Base-by-base conservation (phyloP, 345 rosid species). In the Citrus australasica region DNA sequence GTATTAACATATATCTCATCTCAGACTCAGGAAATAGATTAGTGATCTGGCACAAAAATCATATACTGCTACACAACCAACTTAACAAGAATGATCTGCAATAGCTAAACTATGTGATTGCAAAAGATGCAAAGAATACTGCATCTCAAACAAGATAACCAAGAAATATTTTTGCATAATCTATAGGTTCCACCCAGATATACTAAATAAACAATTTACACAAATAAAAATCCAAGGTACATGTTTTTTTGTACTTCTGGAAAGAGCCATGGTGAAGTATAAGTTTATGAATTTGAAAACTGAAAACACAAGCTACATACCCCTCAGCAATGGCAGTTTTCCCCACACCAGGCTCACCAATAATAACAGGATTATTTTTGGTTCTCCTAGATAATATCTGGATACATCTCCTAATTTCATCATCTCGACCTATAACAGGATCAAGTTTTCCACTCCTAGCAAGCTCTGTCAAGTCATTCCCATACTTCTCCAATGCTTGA, bases 301-400 rank as follows among this genome's bases (percentile, higher is more conserved):
- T 27, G 17, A 56, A 22, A 58, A 22, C 30, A 21, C 2, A 25
- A 58, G 62, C 38, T 3, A n/a, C 89, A 78, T 80, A 92, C 97
- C 94, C 97, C 80, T 92, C 94, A 38, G 92, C 97, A 63, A 90
- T 91, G 53, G 98, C 98, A 86, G 98, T 93, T 90, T 95, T 95
- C 53, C 99, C 94, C 33, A 95, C 98, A 82, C 97, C 97, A 79
- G 97, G 99, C 78, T 95, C 99, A 56, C 97, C 98, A 66, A 95
- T 95, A 72, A 95, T 93, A 37, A 93, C 97, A 71, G 93, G 98
- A 84, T 95, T 95, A 85, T 93, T 95, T 82, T 95, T 94, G 5
- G 98, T 96, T 85, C 98, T 92, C 87, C 99, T 86, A 58, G 91
- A 94, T 68, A 96, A 83, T 71, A 96, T 96, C 79, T 92, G 95